A percentile compares a stretch with the other conserved stretches of the same genome.
Evolutionary conservation across 2,329 filamentous ascomycete species (phyloP).

Genomic region (Exutisphaerella laricina): DNA sequence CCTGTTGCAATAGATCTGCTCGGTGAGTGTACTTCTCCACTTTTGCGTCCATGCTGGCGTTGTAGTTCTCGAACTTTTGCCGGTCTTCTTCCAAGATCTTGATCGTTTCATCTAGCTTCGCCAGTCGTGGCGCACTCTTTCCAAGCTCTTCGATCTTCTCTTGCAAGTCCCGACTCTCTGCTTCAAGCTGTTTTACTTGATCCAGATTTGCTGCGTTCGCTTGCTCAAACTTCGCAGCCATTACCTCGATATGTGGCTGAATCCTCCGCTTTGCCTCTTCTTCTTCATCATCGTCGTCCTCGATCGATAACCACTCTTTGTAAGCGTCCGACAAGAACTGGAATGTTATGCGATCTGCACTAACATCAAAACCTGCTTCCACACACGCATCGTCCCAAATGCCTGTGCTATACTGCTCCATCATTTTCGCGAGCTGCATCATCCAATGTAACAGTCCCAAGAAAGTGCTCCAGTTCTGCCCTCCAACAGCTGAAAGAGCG

Average conservation of each 20-base stretch:
- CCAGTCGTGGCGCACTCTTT: conserved; percentile 76
- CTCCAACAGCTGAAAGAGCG: conserved; percentile 88
- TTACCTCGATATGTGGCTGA: conserved; percentile 75
- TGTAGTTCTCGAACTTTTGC: conserved; percentile 93
- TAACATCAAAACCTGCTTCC: conserved; percentile 81
- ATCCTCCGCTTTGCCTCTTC: conserved; percentile 76
- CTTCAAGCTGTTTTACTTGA: conserved; percentile 79
- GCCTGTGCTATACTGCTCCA: conserved; percentile 72
- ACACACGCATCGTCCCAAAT: conserved; percentile 86
- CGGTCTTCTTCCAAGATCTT: conserved; percentile 93
- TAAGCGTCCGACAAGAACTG: conserved; percentile 87
- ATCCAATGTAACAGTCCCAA: conserved; percentile 95
- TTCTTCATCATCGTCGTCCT: conserved; percentile 68
- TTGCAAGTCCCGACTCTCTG: conserved; percentile 71
- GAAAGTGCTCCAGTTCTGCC: conserved; percentile 95
- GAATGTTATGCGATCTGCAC: conserved; percentile 88
- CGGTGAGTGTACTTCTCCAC: conserved; percentile 83
- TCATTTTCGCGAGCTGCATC: conserved; percentile 94
- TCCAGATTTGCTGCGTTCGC: conserved; percentile 79
- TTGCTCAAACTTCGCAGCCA: conserved; percentile 81
- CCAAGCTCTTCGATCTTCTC: conserved; percentile 87
- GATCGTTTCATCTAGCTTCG: conserved; percentile 80
- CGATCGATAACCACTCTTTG: conserved; percentile 86
- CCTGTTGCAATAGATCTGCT: conserved; percentile 75
- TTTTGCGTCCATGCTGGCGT: conserved; percentile 73